A percentile compares a stretch with the other conserved stretches of the same genome.
Conservation (phyloP, 2,329 filamentous ascomycete species). For the Lasiodiplodia theobromae region DNA sequence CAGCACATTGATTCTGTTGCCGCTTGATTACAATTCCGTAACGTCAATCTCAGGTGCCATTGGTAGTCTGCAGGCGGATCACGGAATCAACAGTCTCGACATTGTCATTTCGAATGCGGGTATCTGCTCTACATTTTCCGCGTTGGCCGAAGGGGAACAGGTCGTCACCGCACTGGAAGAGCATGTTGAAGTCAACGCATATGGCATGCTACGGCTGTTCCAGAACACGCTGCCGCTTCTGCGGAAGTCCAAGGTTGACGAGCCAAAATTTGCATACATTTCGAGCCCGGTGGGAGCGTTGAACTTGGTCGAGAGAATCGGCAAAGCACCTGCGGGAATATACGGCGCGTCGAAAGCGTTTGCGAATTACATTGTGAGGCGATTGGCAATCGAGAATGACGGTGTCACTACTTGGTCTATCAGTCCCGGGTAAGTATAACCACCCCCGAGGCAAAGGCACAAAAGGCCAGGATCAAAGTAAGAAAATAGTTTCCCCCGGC, state of each 20-base stretch:
- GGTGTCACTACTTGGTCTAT: not conserved
- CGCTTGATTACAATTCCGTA: not conserved
- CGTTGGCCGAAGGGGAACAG: not conserved
- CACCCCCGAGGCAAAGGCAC: too few species aligned
- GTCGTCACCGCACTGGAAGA: not conserved
- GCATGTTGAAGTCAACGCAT: conserved; percentile 6
- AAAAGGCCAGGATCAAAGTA: not conserved
- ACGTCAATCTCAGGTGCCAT: not conserved
- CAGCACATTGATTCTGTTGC: not conserved
- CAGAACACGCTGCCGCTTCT: conserved; percentile 8
- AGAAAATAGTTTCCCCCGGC: not conserved
- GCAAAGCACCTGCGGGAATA: not conserved
- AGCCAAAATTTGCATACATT: conserved; percentile 9
- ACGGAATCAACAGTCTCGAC: conserved; percentile 31
- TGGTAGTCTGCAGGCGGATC: not conserved
- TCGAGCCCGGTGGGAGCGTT: not conserved
- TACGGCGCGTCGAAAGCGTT: conserved; percentile 13
- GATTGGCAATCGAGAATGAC: not conserved
- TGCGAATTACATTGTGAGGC: not conserved
- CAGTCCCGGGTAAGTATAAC: conserved; percentile 1
- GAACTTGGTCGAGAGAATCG: not conserved
- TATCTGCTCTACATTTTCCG: conserved; percentile 44
- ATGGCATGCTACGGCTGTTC: not conserved
- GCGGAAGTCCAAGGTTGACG: not conserved
- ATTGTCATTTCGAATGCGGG: conserved; percentile 48